Evolutionary conservation across 2,329 filamentous ascomycete species (phyloP).

Genomic region (Knoxdaviesia proteae): DNA sequence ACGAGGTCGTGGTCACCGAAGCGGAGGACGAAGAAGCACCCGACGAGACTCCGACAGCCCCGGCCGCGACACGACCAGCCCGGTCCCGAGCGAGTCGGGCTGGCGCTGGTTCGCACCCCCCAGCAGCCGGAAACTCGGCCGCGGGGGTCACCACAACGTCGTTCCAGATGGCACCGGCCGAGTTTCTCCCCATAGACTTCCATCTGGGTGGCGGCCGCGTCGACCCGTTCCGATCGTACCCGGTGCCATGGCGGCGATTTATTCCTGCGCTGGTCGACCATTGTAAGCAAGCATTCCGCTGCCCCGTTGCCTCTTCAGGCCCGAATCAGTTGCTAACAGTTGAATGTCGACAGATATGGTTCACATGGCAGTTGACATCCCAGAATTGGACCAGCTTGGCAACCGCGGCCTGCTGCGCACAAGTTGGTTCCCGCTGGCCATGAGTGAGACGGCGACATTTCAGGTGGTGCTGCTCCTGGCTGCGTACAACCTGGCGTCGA

Average conservation of each 20-base stretch:
- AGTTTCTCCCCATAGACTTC: conserved; percentile 4
- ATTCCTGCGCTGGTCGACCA: conserved; percentile 9
- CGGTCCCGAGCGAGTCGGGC: no score
- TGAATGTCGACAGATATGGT: conserved; percentile 7
- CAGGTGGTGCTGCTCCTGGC: conserved; percentile 10
- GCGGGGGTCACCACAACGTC: no score
- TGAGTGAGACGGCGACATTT: conserved; percentile 9
- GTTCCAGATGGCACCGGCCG: no score
- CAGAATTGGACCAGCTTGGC: conserved; percentile 10
- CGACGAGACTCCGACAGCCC: no score
- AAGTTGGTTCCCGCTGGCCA: conserved; percentile 11
- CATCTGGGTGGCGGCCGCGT: conserved; percentile 9
- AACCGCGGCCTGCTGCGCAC: conserved; percentile 9
- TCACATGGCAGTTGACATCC: conserved; percentile 12
- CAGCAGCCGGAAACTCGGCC: no score
- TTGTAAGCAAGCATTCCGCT: conserved; percentile 5
- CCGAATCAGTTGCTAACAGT: not conserved
- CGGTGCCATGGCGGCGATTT: conserved; percentile 6
- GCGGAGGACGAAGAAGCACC: no score
- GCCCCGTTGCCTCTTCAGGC: no score
- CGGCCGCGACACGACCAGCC: no score
- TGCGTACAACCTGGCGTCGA: conserved; percentile 9
- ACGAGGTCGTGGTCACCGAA: no score
- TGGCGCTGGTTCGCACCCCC: no score
- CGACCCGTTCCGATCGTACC: conserved; percentile 10